A percentile compares a stretch with the other conserved stretches of the same genome.
phyloP scores from a whole-genome alignment of 177 flowering plant genomes.

The Vitis hybrid region DNA sequence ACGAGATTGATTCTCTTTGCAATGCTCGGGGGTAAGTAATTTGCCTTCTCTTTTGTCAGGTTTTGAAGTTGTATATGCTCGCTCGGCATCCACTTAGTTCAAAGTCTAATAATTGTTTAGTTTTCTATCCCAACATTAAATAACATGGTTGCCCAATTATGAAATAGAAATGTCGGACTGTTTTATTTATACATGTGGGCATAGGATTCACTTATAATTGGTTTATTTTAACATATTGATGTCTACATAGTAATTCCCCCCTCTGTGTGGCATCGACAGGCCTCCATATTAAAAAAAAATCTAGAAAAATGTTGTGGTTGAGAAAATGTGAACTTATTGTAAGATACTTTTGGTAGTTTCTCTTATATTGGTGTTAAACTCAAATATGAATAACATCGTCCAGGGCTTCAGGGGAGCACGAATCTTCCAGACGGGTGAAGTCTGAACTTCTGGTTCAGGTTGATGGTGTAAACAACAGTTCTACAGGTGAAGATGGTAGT shows the following conservation, averaged over 20 bases:
- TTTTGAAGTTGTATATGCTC: not conserved
- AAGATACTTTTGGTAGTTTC: not conserved
- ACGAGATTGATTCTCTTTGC: constrained; percentile 99
- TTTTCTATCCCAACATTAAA: not conserved
- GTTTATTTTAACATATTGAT: constrained; percentile 1
- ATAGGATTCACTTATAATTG: not conserved
- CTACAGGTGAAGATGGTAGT: constrained; percentile 87
- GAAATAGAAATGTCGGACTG: too few species aligned
- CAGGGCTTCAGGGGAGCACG: constrained; percentile 99
- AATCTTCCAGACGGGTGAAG: constrained; percentile 98
- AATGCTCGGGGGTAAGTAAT: constrained; percentile 85
- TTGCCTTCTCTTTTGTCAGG: not conserved
- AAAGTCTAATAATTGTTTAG: not conserved
- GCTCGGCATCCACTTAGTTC: not conserved
- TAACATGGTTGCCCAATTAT: not conserved
- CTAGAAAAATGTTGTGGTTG: too few species aligned
- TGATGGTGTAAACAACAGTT: constrained; percentile 87
- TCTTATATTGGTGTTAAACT: not conserved
- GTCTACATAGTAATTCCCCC: not conserved
- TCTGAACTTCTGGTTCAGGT: constrained; percentile 99
- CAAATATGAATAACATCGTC: not conserved
- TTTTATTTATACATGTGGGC: too few species aligned
- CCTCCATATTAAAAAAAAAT: too few species aligned
- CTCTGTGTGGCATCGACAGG: too few species aligned
- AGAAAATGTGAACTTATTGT: not conserved